phyloP scores from a whole-genome alignment of 2,329 filamentous ascomycete genomes.

The Fusarium brachygibbosum region DNA sequence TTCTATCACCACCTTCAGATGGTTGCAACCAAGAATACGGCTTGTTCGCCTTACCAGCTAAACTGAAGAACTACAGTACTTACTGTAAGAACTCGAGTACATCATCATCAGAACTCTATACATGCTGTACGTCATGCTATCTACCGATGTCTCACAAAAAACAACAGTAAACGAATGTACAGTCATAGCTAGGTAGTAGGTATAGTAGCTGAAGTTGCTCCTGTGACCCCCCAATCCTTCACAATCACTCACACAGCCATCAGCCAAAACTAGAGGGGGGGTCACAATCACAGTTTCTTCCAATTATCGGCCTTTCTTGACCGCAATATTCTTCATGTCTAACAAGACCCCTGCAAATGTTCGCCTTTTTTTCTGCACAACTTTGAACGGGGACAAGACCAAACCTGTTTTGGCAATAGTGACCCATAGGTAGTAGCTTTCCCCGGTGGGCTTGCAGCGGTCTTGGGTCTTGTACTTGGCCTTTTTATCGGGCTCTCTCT shows the following conservation, averaged over 20 bases:
- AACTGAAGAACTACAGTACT: neutral
- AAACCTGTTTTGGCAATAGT: conserved; percentile 30
- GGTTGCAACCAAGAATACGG: conserved; percentile 23
- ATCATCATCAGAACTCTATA: neutral
- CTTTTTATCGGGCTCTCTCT: conserved; percentile 9
- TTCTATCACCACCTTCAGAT: too few relatives aligned
- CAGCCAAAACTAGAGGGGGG: neutral
- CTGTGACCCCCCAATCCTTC: conserved; percentile 29
- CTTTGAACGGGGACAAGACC: conserved; percentile 3
- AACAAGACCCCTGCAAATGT: conserved; percentile 20
- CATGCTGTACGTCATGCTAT: conserved; percentile 7
- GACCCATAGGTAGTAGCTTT: conserved; percentile 19
- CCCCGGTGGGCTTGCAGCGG: conserved; percentile 3
- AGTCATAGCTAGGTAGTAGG: neutral
- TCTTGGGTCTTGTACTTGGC: conserved; percentile 10
- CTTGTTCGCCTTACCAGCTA: neutral
- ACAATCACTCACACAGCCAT: conserved; percentile 7
- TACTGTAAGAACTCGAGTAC: neutral
- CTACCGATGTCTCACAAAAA: neutral
- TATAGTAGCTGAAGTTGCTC: conserved; percentile 20
- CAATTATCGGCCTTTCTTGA: conserved; percentile 25
- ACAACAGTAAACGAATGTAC: neutral
- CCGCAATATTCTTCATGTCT: conserved; percentile 20
- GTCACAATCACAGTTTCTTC: conserved; percentile 1
- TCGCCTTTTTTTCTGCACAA: conserved; percentile 28